Base-by-base conservation (phyloP, 2,329 filamentous ascomycete genomes). In the Cyanodermella asteris region DNA sequence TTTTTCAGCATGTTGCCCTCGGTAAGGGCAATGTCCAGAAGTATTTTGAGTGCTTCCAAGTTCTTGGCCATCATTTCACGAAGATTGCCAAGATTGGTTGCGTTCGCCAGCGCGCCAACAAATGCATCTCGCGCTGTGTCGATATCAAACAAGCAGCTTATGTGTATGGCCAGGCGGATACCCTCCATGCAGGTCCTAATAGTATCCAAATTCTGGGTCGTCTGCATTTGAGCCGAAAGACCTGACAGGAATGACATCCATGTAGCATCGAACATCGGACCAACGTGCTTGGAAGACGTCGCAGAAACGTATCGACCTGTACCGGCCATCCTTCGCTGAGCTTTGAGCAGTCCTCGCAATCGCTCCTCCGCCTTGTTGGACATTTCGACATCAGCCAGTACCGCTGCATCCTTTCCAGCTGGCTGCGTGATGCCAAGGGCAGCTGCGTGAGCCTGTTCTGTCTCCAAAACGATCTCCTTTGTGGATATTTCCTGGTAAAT, bases 201-300 rank as follows among this genome's bases (percentile, higher is more conserved):
- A 10, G 87, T 77, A 36, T 93, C 81, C 4, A 91, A 58, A 40
- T 93, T 93, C 37, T 91, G 77, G 0, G 78, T 75, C 42, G 91
- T 82, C 38, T 94, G 87, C 45, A 87, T 82, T 37, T 90, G 77
- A 25, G 77, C 82, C 2, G 84, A 93, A 14, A 97, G 61, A 0
- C 82, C 82, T 5, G 84, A 94, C 41, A 97, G 74, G 47, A 93
- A 90, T 7, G 84, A 91, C 84, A 94, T 97, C 87, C 87, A 97
- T 0, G 81, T 90, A 13, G 91, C 81, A 39, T 91, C 82, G 42
- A 97, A 94, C 87, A 97, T 97, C 1, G 87, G 81, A 0, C 87
- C 87, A 24, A 93, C 76, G 45, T 97, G 87, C 38, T 80, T 84
- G 45, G 80, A 82, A 0, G 82, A 94, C 2, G 80, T 87, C 4